Evolutionary conservation across 257 asterid genomes (phyloP).

Genomic region (Paulownia fortunei): DNA sequence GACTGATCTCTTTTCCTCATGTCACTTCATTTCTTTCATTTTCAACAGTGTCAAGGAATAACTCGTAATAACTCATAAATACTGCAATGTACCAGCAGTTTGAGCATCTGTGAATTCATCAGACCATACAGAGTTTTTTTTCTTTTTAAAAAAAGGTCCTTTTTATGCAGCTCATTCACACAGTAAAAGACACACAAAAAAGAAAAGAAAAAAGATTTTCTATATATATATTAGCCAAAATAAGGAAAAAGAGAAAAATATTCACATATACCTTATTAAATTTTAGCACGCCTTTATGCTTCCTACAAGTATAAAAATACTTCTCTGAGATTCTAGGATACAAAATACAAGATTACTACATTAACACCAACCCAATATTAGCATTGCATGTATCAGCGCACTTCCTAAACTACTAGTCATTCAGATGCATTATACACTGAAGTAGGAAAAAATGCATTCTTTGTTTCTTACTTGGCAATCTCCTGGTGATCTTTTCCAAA

Average conservation of each 20-base stretch:
- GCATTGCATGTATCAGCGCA: not conserved
- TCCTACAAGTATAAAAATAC: not conserved
- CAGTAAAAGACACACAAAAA: not conserved
- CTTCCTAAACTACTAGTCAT: not conserved
- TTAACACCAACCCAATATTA: conserved; percentile 14
- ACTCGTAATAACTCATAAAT: conserved; percentile 1
- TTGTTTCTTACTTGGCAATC: conserved; percentile 66
- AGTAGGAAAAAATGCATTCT: not conserved
- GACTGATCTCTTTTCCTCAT: not conserved
- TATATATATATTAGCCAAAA: not conserved
- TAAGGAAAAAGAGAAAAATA: not conserved
- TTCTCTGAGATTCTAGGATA: not conserved
- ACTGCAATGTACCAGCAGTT: not conserved
- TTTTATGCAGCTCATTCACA: not conserved
- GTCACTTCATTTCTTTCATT: not conserved
- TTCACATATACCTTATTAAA: not conserved
- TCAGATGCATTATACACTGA: not conserved
- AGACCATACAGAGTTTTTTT: not conserved
- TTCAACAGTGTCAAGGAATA: not conserved
- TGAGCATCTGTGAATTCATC: not conserved
- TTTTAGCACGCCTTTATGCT: not conserved
- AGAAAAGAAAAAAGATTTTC: not conserved
- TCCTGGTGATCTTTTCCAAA: conserved; percentile 73
- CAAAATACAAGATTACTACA: not conserved
- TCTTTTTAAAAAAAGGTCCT: not conserved